Evolutionary conservation across 495 filamentous ascomycete species (phyloP).

Genomic region (Eremomyces bilateralis): DNA sequence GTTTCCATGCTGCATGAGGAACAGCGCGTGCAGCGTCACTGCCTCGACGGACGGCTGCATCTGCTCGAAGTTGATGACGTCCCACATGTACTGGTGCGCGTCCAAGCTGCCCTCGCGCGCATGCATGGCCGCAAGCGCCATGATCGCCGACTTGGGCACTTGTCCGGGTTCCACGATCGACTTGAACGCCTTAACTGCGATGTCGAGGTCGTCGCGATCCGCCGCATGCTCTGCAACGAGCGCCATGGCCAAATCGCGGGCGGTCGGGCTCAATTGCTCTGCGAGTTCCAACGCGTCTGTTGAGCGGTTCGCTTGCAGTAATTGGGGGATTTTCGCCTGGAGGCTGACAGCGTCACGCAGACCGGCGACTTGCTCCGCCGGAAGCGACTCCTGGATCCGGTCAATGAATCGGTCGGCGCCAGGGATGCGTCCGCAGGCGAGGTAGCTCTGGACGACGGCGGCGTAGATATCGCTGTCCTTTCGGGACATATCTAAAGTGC

Average conservation of each 20-base stretch:
- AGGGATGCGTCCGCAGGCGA: conserved; percentile 51
- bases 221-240: conserved; percentile 47
- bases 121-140: conserved; percentile 68
- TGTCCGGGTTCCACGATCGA: conserved; percentile 22
- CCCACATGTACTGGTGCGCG: conserved; percentile 56
- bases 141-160: conserved; percentile 41
- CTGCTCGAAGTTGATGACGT: conserved; percentile 27
- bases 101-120: conserved; percentile 59
- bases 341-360: conserved; percentile 33
- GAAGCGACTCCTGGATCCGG: conserved; percentile 30
- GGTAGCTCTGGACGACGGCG: conserved; percentile 67
- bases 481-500: conserved; percentile 45
- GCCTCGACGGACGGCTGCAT: conserved; percentile 37
- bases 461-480: conserved; percentile 73
- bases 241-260: conserved; percentile 31
- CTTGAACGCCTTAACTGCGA: conserved; percentile 43
- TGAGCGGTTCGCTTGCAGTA: conserved; percentile 39
- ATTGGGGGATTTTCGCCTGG: conserved; percentile 52
- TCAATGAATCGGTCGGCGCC: conserved; percentile 66
- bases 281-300: conserved; percentile 43
- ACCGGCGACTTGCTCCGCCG: conserved; percentile 29
- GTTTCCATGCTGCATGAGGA: conserved; percentile 58
- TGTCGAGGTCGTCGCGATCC: conserved; percentile 49
- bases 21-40: conserved; percentile 66
- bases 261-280: conserved; percentile 24